Conservation (phyloP, 352 stramenopile species). For the Plasmopara halstedii region DNA sequence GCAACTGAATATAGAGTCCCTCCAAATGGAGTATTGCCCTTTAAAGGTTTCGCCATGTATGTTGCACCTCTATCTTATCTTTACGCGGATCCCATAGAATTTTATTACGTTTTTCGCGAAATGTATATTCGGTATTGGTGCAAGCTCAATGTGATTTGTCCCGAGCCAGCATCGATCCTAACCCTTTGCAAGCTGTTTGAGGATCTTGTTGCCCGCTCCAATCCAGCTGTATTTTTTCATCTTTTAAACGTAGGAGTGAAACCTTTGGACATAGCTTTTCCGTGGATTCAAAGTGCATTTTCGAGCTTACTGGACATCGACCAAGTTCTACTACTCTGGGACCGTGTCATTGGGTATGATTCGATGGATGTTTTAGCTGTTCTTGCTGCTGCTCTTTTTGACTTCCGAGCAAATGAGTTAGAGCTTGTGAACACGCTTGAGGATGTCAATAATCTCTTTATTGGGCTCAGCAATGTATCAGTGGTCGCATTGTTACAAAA, state of each 20-base stretch:
- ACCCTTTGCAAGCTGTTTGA: slow-evolving; percentile 73
- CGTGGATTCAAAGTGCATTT: slow-evolving; percentile 74
- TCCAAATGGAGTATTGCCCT: slow-evolving; percentile 63
- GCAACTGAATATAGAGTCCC: slow-evolving; percentile 24
- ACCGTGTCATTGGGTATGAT: slow-evolving; percentile 66
- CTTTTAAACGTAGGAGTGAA: slow-evolving; percentile 47
- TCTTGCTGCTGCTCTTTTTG: slow-evolving; percentile 62
- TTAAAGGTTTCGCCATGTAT: slow-evolving; percentile 69
- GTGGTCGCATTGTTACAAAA: slow-evolving; percentile 60
- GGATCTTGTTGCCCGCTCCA: slow-evolving; percentile 44
- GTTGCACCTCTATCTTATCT: slow-evolving; percentile 62
- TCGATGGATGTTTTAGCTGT: slow-evolving; percentile 61
- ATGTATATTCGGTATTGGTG: slow-evolving; percentile 79
- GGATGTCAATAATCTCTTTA: slow-evolving; percentile 57
- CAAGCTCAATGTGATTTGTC: slow-evolving; percentile 57
- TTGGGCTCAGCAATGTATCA: slow-evolving; percentile 62
- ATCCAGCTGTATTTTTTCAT: slow-evolving; percentile 44
- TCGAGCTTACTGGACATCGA: slow-evolving; percentile 67
- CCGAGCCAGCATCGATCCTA: slow-evolving; percentile 48
- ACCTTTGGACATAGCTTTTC: slow-evolving; percentile 67
- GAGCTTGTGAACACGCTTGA: slow-evolving; percentile 32
- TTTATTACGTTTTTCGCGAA: slow-evolving; percentile 74
- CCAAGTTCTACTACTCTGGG: slow-evolving; percentile 72
- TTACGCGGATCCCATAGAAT: slow-evolving; percentile 48
- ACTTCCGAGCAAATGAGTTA: slow-evolving; percentile 54